Conservation (phyloP, 208 protist genomes). For the Trypanosoma lewisi region DNA sequence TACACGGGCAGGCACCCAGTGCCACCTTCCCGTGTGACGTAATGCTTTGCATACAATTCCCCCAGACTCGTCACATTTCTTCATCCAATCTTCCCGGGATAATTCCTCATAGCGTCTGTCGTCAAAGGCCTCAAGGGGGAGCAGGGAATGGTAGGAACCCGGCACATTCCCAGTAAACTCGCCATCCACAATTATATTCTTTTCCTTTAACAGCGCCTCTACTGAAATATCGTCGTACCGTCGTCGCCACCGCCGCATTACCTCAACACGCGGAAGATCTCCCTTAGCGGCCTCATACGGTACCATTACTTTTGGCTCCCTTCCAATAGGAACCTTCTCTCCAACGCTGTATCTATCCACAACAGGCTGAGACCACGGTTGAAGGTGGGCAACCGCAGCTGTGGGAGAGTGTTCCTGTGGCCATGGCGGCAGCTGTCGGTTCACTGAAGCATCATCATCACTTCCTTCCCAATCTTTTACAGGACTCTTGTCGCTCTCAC, state of each 20-base stretch:
- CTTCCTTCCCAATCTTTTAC: not conserved
- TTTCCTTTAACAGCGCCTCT: conserved; percentile 61
- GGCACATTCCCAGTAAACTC: conserved; percentile 10
- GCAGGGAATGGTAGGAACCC: conserved; percentile 57
- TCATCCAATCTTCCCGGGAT: conserved; percentile 63
- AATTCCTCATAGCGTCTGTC: conserved; percentile 86
- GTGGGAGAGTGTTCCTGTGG: conserved; percentile 14
- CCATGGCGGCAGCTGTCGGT: conserved; percentile 21
- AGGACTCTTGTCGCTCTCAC: not conserved
- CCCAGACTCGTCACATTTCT: conserved; percentile 22
- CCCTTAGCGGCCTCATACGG: conserved; percentile 61
- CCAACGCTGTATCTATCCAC: conserved; percentile 16
- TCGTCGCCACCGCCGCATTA: conserved; percentile 72
- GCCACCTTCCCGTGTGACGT: conserved; percentile 23
- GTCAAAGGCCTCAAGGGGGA: conserved; percentile 94
- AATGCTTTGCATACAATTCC: conserved; percentile 57
- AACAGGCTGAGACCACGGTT: conserved; percentile 26
- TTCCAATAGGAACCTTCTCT: conserved; percentile 13
- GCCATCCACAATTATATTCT: conserved; percentile 48
- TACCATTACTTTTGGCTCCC: conserved; percentile 92
- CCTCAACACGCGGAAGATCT: conserved; percentile 77
- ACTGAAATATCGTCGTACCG: conserved; percentile 66
- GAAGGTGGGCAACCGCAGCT: not conserved
- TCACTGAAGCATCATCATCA: not conserved
- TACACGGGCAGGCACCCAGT: conserved; percentile 33